Base-by-base conservation (phyloP, 2,329 filamentous ascomycete species). In the Penicillium sp. region DNA sequence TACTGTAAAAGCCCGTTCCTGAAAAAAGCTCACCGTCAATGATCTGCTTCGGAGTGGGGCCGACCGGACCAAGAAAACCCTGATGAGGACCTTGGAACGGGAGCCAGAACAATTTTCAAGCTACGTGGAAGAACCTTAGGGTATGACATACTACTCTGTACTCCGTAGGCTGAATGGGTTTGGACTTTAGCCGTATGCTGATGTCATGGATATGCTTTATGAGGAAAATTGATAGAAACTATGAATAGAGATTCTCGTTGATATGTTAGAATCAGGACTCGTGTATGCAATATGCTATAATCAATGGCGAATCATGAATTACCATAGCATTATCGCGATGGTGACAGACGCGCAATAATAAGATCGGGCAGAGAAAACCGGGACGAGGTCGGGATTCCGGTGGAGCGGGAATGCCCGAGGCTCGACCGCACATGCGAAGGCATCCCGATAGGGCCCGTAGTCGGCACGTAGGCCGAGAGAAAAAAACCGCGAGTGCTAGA, bases 381-480 rank as follows among this genome's bases (percentile, higher is more conserved):
- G 67, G 58, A 62, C 42, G 9, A 47, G 26, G 47, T 69, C 68
- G 68, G 68, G 63, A 70, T 70, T 62, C 66, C 68, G 68, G 62
- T 60, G 56, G 53, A 64, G 66, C 67, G 66, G 64, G 59, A 68
- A 60, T 56, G 56, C 66, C 65, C 68, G 65, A 65, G 56, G 54
- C 64, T 64, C 68, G 65, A 65, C 53, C 24, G 15, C 44, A 35
- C 49, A 51, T 24, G 42, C 42, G 42, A 62, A 65, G 58, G 60
- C 38, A 66, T 69, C 68, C 68, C 67, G 68, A 68, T 12, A 19
- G 37, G 47, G 54, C 56, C 64, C 62, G 62, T 56, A 37, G 50
- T 61, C 66, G 65, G 62, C 59, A 59, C 8, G 4, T 61, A 63
- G 53, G 58, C 66, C 67, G 65, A 68, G 58, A 64, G 44, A 22